Base-by-base conservation (phyloP, 306 rosid species). In the Alnus rubra region DNA sequence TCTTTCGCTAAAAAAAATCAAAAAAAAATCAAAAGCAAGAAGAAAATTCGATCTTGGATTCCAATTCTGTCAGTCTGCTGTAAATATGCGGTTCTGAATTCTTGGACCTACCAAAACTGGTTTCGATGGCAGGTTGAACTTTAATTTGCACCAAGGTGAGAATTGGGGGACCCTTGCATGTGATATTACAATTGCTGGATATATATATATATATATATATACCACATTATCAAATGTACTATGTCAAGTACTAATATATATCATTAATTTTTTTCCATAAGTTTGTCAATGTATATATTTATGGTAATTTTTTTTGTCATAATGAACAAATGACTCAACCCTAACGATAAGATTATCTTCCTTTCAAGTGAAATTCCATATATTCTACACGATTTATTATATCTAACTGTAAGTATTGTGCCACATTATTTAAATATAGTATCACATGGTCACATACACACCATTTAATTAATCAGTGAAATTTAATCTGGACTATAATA, bases 61-160 rank as follows among this genome's bases (percentile, higher is more conserved):
- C 37, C 65, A 4, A 59, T 59, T 59, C 16, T 28, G 2, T 42
- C 45, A 5, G 4, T 42, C 45, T 19, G 12, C 4, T 28, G 33
- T 23, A 28, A 10, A 30, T 59, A 30, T 59, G 16, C 6, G 65
- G 65, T 59, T 28, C 65, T 59, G 39, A 59, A 59, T 23, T 33
- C n/a, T 63, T 63, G 31, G 69, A 63, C 69, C 69, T 63, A 63
- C 45, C 42, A 33, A 62, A 35, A 30, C n/a, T 5, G n/a, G n/a
- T 13, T 4, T 33, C 7, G 69, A 63, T 63, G 69, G 42, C 69
- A 31, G 31, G 13, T 63, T 33, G 69, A 63, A 33, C 33, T 12
- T 23, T 23, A 23, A 23, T 23, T 6, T 13, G 11, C 45, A 12
- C 9, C 45, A 33, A 30, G 69, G 0, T 1, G 63, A 19, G 18